Evolutionary conservation across 176 grass and related monocot species (phyloP).

Genomic region (barley (Hordeum vulgare)): MorexV3_pseudomolecules_assembly NC_058521.1:70709468-70709967

Average conservation of each 20-base stretch:
- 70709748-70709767: background rate
- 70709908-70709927: conserved; percentile 32
- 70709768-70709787: background rate
- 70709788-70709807: conserved; percentile 5
- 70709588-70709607: background rate
- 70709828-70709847: conserved; percentile 21
- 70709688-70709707: conserved; percentile 81
- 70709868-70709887: conserved; percentile 38
- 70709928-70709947: conserved; percentile 41
- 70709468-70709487: background rate
- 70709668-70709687: conserved; percentile 78
- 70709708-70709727: conserved; percentile 81
- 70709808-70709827: conserved; percentile 29
- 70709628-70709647: conserved; percentile 84
- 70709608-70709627: conserved; percentile 11
- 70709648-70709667: conserved; percentile 72
- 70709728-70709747: conserved; percentile 50
- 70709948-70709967: conserved; percentile 29
- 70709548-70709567: background rate
- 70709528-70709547: background rate
- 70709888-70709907: conserved; percentile 45
- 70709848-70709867: conserved; percentile 30
- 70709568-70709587: background rate
- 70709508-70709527: background rate
- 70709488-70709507: conserved; percentile 9